Evolutionary conservation across 2,329 filamentous ascomycete genomes (phyloP), one percentile per base, ranked within the genome.

Genomic region (Fusarium nurragi): DNA sequence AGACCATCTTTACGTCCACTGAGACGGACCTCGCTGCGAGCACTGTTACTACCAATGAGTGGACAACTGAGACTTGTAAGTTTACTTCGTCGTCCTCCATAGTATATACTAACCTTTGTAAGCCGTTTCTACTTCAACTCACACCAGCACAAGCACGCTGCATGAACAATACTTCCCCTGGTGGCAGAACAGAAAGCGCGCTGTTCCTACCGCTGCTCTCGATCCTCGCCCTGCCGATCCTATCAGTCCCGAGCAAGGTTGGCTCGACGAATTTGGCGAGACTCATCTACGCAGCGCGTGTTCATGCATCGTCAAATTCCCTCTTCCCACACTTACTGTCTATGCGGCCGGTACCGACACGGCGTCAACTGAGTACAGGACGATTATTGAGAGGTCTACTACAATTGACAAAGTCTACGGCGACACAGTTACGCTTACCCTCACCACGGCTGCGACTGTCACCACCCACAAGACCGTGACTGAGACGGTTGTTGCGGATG

Each of bases 221-320:
- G 13, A 48, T 11, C 13, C 25, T n/a, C 46, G 54, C 4, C 11
- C 12, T 14, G 26, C 12, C 26, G 26, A 28, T 13, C 26, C 26
- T 13, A 39, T n/a, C 11, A 48, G 47, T 28, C 40, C 36, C 1
- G 56, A 55, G 11, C 37, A 64, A 18, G 45, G 30, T 9, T 64
- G 60, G 60, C 32, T 64, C 19, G 13, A 26, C 4, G 21, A 51
- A 4, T 64, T 39, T 1, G 60, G 60, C 22, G 40, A 48, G 22
- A 18, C 19, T 7, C 50, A 61, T 13, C 47, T 60, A 32, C 41
- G 30, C 6, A 64, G 51, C 25, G 60, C 60, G 4, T 64, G 60
- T 19, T 64, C 57, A 4, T 64, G 60, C 16, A 7, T 64, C 1
- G 43, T 61, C 10, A 25, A 41, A 0, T 61, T 40, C 14, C 50